Evolutionary conservation across 805 yeast genomes (phyloP), one percentile per base, ranked within the genome.

Genomic region (Candida maris): DNA sequence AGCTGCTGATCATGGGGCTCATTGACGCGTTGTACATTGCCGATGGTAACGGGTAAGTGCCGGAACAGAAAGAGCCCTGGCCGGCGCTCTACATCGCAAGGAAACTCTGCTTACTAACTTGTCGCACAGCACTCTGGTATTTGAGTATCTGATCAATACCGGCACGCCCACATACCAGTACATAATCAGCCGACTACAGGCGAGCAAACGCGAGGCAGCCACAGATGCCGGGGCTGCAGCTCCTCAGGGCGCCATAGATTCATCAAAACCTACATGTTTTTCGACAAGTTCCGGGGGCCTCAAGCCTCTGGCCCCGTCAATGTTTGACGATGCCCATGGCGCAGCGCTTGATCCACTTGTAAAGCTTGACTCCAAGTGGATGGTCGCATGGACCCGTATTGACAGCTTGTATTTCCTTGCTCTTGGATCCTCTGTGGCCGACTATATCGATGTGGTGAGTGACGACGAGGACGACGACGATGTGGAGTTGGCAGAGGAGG

Each of bases 21-120:
- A 51, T 60, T 20, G 63, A 60, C 29, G 48, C 58, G 15, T 17
- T 61, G 5, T 61, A 45, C 34, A 57, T 61, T 4, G 33, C 53
- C 2, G 57, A 55, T 33, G 57, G 51, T 6, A 45, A 50, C 14
- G 57, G 51, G 57, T 53, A 48, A 35, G 59, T 48, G 5, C 10
- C 10, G 24, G 12, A 22, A 12, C 9, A 12, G 12, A 12, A 22
- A 12, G 12, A 9, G 24, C 24, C 12, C 12, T 22, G 24, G 9
- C 12, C 12, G 12, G 12, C 9, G 24, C 12, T 9, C 24, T 22
- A 22, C 9, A 9, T 32, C 13, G 18, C 17, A 9, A 24, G 10
- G 15, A n/a, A n/a, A n/a, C n/a, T n/a, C n/a, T n/a, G n/a, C n/a
- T n/a, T n/a, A n/a, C n/a, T n/a, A n/a, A 21, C 39, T 37, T 34